Conservation (phyloP, 78 protist genomes). For the Cavenderia fasciculata region DNA sequence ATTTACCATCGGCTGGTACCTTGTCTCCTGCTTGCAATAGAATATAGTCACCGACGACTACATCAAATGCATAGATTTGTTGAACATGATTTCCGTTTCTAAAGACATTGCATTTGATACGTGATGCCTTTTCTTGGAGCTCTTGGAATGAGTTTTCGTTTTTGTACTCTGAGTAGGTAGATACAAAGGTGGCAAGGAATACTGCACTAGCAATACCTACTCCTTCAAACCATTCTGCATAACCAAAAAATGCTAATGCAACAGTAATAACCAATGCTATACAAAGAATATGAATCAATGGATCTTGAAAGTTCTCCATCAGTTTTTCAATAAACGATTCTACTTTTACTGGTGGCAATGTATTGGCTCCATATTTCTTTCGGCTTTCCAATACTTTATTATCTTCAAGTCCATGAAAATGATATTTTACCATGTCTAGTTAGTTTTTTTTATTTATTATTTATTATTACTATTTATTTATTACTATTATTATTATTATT, state of each 20-base stretch:
- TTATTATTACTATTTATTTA: not conserved
- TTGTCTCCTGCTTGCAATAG: conserved; percentile 83
- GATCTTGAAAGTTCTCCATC: conserved; percentile 82
- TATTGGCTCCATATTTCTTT: conserved; percentile 73
- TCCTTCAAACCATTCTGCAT: conserved; percentile 86
- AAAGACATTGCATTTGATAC: conserved; percentile 71
- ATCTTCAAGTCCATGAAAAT: conserved; percentile 70
- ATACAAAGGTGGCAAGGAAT: conserved; percentile 81
- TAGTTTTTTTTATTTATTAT: not conserved
- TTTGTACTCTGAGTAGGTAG: conserved; percentile 80
- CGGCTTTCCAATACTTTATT: conserved; percentile 47
- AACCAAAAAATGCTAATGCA: conserved; percentile 69
- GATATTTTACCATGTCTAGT: conserved; percentile 77
- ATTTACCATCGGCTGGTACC: conserved; percentile 88
- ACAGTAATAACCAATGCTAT: conserved; percentile 81
- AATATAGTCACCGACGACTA: conserved; percentile 88
- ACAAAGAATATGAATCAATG: conserved; percentile 79
- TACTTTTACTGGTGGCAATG: conserved; percentile 80
- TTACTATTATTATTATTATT: not conserved
- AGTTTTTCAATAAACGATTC: conserved; percentile 77
- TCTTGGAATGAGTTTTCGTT: conserved; percentile 79
- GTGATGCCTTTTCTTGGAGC: conserved; percentile 82
- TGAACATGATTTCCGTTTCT: conserved; percentile 65
- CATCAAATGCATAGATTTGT: conserved; percentile 62
- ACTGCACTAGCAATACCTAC: conserved; percentile 85